Evolutionary conservation across 148 eudicot species (phyloP).

Genomic region (Salicornia ramosissima): DNA sequence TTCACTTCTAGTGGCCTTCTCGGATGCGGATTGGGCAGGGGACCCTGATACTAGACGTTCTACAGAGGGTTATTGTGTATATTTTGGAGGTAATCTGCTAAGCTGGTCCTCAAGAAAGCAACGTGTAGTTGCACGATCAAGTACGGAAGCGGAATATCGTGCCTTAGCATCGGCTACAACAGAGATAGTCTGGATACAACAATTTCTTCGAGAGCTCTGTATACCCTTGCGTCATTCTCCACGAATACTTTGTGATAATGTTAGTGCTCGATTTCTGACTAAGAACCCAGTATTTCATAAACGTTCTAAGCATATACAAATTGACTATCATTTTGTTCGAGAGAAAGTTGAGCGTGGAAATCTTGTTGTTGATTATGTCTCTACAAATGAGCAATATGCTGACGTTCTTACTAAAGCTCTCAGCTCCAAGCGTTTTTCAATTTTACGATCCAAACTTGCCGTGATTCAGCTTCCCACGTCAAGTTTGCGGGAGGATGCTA

Average conservation of each 20-base stretch:
- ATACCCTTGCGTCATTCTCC: neutral
- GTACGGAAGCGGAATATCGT: no score
- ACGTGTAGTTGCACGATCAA: neutral
- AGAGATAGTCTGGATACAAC: neutral
- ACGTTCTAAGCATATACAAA: constrained; percentile 4
- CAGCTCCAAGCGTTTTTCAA: neutral
- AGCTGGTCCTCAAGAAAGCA: constrained; percentile 11
- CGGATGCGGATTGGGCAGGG: neutral
- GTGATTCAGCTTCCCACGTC: neutral
- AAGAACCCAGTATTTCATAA: no score
- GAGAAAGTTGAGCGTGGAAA: neutral
- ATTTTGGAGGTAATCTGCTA: neutral
- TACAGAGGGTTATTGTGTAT: neutral
- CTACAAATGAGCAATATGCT: neutral
- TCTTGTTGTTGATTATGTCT: neutral
- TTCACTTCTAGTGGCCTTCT: neutral
- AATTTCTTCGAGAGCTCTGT: neutral
- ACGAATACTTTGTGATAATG: neutral
- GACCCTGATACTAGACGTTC: neutral
- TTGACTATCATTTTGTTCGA: constrained; percentile 5
- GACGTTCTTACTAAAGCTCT: neutral
- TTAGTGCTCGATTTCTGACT: neutral
- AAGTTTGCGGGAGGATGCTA: neutral
- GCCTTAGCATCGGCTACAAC: constrained; percentile 2
- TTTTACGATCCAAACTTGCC: neutral